Percentiles rank a stretch among this genome's conserved stretches.
Evolutionary conservation across 129 eudicot genomes (phyloP).

Genomic region (Gnaphalium uliginosum): DNA sequence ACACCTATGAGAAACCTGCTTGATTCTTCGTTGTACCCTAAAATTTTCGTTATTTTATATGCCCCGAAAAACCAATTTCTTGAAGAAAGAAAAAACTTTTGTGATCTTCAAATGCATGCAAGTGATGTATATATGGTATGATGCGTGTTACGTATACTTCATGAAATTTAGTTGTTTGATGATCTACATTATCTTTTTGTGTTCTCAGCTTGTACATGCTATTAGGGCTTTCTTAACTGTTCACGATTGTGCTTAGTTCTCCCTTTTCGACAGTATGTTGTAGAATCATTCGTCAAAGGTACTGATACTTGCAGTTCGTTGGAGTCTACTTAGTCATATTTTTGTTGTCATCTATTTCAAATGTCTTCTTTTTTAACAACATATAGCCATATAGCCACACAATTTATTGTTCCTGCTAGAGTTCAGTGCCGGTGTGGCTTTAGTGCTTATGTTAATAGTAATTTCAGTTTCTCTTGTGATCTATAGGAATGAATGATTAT

Average conservation of each 20-base stretch:
- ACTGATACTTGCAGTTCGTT: neutral
- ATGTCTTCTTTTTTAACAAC: neutral
- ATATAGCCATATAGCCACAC: neutral
- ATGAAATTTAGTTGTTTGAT: neutral
- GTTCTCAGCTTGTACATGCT: neutral
- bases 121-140: neutral
- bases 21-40: constrained; percentile 26
- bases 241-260: no score
- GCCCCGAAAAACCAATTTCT: neutral
- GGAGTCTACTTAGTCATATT: no score
- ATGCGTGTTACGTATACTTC: neutral
- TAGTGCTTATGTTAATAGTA: no score
- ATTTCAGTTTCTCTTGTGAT: no score
- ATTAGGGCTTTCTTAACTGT: neutral
- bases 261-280: neutral
- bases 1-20: constrained; percentile 89
- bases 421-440: no score
- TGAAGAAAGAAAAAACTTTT: neutral
- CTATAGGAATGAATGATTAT: no score
- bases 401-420: no score
- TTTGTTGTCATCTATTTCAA: no score
- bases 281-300: neutral
- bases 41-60: neutral
- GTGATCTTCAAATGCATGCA: constrained; percentile 15
- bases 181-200: neutral